Evolutionary conservation across 306 rosid genomes (phyloP).

Genomic region (Delonix regia): DNA sequence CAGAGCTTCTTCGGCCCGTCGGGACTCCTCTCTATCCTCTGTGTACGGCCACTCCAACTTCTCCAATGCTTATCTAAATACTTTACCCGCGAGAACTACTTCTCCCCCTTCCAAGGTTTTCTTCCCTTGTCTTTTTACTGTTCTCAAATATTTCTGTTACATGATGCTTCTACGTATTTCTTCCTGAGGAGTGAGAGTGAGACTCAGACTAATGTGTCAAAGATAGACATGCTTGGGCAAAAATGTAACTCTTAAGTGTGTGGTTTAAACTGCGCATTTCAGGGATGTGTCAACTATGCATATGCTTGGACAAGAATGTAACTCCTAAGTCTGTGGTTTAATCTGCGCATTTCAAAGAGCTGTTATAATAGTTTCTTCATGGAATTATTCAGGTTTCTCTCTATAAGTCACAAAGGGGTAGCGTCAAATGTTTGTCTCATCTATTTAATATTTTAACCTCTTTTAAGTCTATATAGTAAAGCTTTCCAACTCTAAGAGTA

Average conservation of each 20-base stretch:
- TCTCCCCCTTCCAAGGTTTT: conserved; percentile 31
- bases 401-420: neutral
- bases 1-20: conserved; percentile 88
- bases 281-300: neutral
- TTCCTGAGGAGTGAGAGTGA: too few relatives aligned
- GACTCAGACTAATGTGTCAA: neutral
- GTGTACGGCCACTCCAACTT: conserved; percentile 62
- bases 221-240: neutral
- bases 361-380: neutral
- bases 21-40: conserved; percentile 90
- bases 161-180: neutral
- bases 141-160: neutral
- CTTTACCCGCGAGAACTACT: conserved; percentile 33
- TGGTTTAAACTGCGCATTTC: neutral
- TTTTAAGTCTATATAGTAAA: too few relatives aligned
- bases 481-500: too few relatives aligned
- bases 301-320: neutral
- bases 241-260: neutral
- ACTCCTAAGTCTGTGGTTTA: neutral
- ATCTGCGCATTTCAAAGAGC: neutral
- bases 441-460: neutral
- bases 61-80: conserved; percentile 41
- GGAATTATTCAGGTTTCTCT: neutral
- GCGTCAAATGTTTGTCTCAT: neutral
- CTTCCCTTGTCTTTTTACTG: neutral